Base-by-base conservation (phyloP, 805 yeast species). In the Spathaspora arborariae region DNA sequence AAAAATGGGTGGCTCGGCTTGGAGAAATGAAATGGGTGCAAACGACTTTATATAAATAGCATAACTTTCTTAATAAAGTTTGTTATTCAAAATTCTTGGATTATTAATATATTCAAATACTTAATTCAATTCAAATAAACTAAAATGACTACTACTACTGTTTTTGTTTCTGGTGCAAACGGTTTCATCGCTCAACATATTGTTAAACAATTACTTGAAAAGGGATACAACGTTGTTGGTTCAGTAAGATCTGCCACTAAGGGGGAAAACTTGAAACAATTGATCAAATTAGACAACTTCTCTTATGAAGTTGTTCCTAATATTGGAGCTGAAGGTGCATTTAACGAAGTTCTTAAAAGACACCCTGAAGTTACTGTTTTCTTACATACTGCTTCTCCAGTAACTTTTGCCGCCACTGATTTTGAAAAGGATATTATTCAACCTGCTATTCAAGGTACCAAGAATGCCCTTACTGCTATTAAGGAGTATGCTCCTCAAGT, bases 401-500 rank as follows among this genome's bases (percentile, higher is more conserved):
- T 58, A 46, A 43, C 43, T 21, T 54, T 54, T 48, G 49, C 47
- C 18, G 50, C 47, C 26, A 46, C 41, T 15, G 51, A 60, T 56
- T 45, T 49, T 35, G 81, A 74, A 43, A 69, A 70, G 41, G 80
- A 75, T 13, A 62, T 80, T 42, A 57, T 79, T 46, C 66, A 60
- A 16, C 85, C 85, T 5, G 83, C 85, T 1, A 61, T 77, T 3
- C 56, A 67, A 15, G 83, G 83, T 24, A 78, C 82, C 19, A 62
- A 60, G 49, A 68, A 75, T 50, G 69, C 78, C 15, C 58, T 81
- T 44, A 57, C 62, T 39, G 78, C 85, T 0, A 72, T 76, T 15
- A 57, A 64, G 52, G 55, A 58, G n/a, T 55, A 56, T 45, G 76
- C 66, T 7, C 67, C 70, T 2, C 63, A 68, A 30, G 70, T 76